Percentiles rank a stretch among this genome's conserved stretches.
Conservation (phyloP, 345 rosid genomes). For the Bruguiera parviflora region DNA sequence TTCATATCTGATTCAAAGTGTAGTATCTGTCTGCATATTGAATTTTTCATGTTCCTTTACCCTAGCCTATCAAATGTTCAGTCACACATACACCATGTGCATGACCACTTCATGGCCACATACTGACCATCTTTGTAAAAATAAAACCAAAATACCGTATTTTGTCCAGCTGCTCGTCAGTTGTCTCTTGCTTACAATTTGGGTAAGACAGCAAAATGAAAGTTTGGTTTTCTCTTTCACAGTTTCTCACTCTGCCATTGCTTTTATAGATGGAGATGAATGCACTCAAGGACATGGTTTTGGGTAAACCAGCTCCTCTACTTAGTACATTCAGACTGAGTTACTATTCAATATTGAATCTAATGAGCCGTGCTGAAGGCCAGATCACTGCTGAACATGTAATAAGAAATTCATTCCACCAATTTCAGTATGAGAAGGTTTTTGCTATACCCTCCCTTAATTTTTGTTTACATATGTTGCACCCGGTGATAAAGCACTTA, state of each 20-base stretch:
- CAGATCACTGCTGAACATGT: constrained; percentile 98
- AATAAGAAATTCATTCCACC: constrained; percentile 91
- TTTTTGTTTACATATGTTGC: constrained; percentile 3
- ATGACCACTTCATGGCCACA: too few relatives aligned
- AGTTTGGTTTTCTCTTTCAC: constrained; percentile 15
- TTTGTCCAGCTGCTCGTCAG: constrained; percentile 3
- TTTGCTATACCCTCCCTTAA: constrained; percentile 14
- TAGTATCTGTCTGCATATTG: too few relatives aligned
- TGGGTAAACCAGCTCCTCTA: constrained; percentile 98
- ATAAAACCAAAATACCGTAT: not conserved
- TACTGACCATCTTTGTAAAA: not conserved
- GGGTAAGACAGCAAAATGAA: constrained; percentile 6
- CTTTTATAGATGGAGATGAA: constrained; percentile 85
- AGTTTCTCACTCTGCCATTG: not conserved
- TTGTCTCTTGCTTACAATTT: constrained; percentile 13
- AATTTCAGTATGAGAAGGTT: constrained; percentile 97
- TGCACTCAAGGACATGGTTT: constrained; percentile 81
- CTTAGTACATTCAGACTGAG: constrained; percentile 97
- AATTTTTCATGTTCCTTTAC: too few relatives aligned
- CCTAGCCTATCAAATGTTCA: too few relatives aligned
- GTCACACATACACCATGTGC: too few relatives aligned
- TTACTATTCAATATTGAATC: constrained; percentile 91
- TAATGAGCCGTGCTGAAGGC: constrained; percentile 99
- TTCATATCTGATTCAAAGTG: too few relatives aligned
- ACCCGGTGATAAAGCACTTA: constrained; percentile 17